Percentiles rank a stretch among this genome's conserved stretches.
Conservation (phyloP, 345 rosid species). For the Microthlaspi erraticum region DNA sequence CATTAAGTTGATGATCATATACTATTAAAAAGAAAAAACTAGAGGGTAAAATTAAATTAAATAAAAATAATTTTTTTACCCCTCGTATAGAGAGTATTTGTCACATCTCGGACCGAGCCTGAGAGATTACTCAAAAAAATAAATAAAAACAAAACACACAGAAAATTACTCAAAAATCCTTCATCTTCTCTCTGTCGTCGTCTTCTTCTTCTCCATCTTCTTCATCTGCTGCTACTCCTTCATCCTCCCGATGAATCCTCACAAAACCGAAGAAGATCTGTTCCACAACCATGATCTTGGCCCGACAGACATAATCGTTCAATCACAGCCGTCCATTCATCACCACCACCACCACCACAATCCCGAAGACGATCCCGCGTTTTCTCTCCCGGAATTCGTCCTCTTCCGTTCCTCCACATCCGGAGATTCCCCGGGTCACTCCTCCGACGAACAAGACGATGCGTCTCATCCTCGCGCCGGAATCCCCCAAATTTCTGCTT, state of each 20-base stretch:
- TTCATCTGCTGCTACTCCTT: conserved; percentile 11
- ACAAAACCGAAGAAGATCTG: conserved; percentile 66
- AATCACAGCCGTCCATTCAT: conserved; percentile 59
- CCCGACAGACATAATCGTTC: conserved; percentile 49
- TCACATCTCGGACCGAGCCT: conserved; percentile 35
- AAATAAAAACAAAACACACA: conserved; percentile 2
- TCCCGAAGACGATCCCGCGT: conserved; percentile 52
- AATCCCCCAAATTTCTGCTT: conserved; percentile 32
- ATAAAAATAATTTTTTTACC: no score
- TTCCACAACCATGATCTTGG: conserved; percentile 61
- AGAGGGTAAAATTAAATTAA: no score
- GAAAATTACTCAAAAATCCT: conserved; percentile 37
- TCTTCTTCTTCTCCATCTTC: conserved; percentile 31
- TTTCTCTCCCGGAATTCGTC: conserved; percentile 70
- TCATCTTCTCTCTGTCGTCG: conserved; percentile 6
- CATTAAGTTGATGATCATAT: no score
- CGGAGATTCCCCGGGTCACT: conserved; percentile 58
- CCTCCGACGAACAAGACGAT: conserved; percentile 62
- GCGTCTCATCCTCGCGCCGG: conserved; percentile 38
- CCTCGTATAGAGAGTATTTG: no score
- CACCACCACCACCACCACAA: conserved; percentile 43
- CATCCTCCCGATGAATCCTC: conserved; percentile 59
- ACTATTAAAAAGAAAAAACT: no score
- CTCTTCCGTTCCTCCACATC: conserved; percentile 80
- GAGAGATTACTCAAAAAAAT: conserved; percentile 32